A percentile compares a stretch with the other conserved stretches of the same genome.
phyloP scores from a whole-genome alignment of 2,329 filamentous ascomycete species.

The Cadophora malorum region DNA sequence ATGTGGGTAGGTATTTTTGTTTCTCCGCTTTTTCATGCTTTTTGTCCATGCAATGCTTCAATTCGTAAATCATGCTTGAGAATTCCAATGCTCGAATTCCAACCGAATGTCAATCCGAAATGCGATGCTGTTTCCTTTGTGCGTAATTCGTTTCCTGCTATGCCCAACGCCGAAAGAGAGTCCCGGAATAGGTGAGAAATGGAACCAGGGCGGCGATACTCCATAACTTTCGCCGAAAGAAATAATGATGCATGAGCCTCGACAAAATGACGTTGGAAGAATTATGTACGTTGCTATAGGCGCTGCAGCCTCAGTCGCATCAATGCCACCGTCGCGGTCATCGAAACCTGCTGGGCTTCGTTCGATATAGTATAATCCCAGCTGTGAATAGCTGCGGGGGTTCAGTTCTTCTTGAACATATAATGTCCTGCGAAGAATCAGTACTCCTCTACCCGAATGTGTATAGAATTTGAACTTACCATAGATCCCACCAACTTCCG shows the following conservation, averaged over 20 bases:
- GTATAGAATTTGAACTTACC: conserved; percentile 10
- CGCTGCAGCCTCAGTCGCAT: no score
- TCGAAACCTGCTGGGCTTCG: background rate
- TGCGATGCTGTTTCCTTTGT: background rate
- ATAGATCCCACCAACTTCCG: conserved; percentile 57
- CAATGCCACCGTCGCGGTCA: background rate
- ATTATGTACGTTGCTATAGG: no score
- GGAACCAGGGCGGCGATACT: background rate
- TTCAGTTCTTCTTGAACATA: conserved; percentile 29
- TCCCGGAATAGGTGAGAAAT: background rate
- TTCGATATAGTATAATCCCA: background rate
- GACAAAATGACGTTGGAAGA: no score
- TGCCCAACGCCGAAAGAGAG: background rate
- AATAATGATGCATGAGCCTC: background rate
- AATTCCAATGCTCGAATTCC: background rate
- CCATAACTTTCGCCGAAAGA: background rate
- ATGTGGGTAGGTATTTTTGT: background rate
- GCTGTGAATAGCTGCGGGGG: background rate
- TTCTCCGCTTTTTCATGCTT: background rate
- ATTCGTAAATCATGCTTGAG: background rate
- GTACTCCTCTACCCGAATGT: background rate
- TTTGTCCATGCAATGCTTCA: background rate
- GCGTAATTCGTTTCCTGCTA: background rate
- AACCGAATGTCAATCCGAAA: no score
- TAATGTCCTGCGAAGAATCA: conserved; percentile 23